These are phyloP conservation scores for Phytophthora tubulina DNA, from an alignment of 352 stramenopile genomes.

Conservation along the genomic window DNA sequence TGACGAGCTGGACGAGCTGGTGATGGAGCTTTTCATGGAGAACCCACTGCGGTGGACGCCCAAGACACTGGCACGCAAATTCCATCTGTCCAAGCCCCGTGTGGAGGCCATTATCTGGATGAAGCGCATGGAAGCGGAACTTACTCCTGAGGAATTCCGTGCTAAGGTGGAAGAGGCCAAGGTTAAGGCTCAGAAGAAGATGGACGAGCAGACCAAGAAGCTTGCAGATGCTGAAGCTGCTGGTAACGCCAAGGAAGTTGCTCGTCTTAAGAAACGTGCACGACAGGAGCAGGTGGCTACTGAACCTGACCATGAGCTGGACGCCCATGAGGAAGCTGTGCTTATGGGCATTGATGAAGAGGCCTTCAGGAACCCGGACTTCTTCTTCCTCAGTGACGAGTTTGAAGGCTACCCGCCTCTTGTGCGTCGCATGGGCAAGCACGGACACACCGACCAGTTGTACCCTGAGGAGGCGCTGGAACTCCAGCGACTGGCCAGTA, in stretches of 20 bases:
- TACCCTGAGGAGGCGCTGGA: conserved; percentile 81
- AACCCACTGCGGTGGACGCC: conserved; percentile 90
- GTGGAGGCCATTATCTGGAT: conserved; percentile 87
- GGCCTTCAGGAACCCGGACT: conserved; percentile 82
- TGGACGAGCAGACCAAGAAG: conserved; percentile 54
- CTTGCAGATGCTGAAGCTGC: conserved; percentile 54
- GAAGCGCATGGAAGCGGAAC: conserved; percentile 71
- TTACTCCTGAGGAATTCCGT: conserved; percentile 68
- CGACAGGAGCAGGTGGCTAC: conserved; percentile 57
- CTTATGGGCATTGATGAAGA: conserved; percentile 76
- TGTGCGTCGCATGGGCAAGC: conserved; percentile 83
- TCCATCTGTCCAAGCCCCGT: conserved; percentile 73
- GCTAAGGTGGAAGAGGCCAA: conserved; percentile 73
- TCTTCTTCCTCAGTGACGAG: conserved; percentile 89
- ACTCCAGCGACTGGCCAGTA: conserved; percentile 74
- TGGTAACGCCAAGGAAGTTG: conserved; percentile 69
- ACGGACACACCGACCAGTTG: conserved; percentile 83
- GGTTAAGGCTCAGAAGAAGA: conserved; percentile 46
- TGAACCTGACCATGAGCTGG: conserved; percentile 65
- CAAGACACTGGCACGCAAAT: conserved; percentile 84
- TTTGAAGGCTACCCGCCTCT: conserved; percentile 84
- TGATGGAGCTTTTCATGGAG: conserved; percentile 88
- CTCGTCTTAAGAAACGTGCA: conserved; percentile 64
- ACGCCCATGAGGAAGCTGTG: conserved; percentile 62
- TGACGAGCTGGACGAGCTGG: conserved; percentile 75